Conservation (phyloP, 371 early-diverging fungal genomes). For the Sporodiniella umbellata region DNA sequence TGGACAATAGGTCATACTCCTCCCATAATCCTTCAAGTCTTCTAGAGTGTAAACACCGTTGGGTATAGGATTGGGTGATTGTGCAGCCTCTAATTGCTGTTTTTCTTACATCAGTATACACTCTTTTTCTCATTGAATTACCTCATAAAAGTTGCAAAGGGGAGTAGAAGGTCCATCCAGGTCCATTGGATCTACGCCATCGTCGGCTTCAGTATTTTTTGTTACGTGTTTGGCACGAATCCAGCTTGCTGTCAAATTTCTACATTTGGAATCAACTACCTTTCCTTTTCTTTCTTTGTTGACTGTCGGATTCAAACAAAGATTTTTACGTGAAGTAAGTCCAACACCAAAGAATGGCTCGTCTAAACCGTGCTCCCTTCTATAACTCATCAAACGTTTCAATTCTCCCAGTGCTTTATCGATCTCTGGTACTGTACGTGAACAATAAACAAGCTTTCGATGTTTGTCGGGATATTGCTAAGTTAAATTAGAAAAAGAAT, state of each 20-base stretch:
- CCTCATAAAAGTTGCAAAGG: constrained; percentile 85
- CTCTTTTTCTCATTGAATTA: constrained; percentile 15
- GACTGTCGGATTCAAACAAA: constrained; percentile 92
- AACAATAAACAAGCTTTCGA: constrained; percentile 97
- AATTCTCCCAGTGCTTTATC: constrained; percentile 98
- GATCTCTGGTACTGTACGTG: constrained; percentile 98
- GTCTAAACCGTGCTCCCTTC: constrained; percentile 61
- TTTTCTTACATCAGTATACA: too few relatives aligned
- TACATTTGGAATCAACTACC: constrained; percentile 89
- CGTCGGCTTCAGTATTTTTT: constrained; percentile 19
- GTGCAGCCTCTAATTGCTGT: constrained; percentile 64
- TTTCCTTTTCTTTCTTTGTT: constrained; percentile 84
- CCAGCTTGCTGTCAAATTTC: constrained; percentile 94
- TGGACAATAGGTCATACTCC: constrained; percentile 83
- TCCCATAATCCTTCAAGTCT: constrained; percentile 83
- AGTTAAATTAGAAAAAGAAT: background rate
- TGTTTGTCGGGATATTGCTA: constrained; percentile 81
- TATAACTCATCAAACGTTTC: constrained; percentile 87
- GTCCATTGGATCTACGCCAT: constrained; percentile 29
- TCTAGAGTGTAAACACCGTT: constrained; percentile 96
- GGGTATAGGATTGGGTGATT: constrained; percentile 71
- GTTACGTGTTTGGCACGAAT: constrained; percentile 74
- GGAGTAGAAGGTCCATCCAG: constrained; percentile 46
- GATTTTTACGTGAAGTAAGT: constrained; percentile 91
- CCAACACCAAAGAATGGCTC: constrained; percentile 94